phyloP scores from a whole-genome alignment of 129 eudicot species.

The Ambrosia trifida region DNA sequence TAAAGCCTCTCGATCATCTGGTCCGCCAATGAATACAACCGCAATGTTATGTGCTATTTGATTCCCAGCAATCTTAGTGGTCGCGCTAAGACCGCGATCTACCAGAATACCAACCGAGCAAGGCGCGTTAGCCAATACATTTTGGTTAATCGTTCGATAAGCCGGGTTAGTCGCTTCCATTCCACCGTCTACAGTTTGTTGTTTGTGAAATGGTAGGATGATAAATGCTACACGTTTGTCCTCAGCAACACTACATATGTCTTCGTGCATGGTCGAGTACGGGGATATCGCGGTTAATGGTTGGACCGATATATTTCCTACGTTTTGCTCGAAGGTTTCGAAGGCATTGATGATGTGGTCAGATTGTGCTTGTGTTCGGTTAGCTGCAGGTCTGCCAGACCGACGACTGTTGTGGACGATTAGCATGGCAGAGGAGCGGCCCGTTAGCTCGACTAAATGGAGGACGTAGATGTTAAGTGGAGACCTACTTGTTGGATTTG shows the following conservation, averaged over 20 bases:
- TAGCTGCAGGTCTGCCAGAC: slow-evolving; percentile 64
- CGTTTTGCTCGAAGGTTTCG: slow-evolving; percentile 70
- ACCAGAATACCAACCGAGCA: slow-evolving; percentile 87
- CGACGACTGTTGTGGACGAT: slow-evolving; percentile 67
- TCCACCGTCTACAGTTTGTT: slow-evolving; percentile 89
- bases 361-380: slow-evolving; percentile 77
- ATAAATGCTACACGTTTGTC: slow-evolving; percentile 74
- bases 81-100: slow-evolving; percentile 77
- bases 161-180: slow-evolving; percentile 79
- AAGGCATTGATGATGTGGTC: slow-evolving; percentile 84
- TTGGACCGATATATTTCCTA: slow-evolving; percentile 50
- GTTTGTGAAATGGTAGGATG: slow-evolving; percentile 83
- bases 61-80: slow-evolving; percentile 50
- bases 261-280: slow-evolving; percentile 89
- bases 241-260: slow-evolving; percentile 71
- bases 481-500: slow-evolving; percentile 60
- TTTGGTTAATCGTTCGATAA: slow-evolving; percentile 60
- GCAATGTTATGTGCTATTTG: slow-evolving; percentile 60
- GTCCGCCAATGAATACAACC: slow-evolving; percentile 83
- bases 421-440: slow-evolving; percentile 87
- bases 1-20: slow-evolving; percentile 82
- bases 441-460: slow-evolving; percentile 87
- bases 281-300: slow-evolving; percentile 88
- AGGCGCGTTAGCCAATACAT: slow-evolving; percentile 69
- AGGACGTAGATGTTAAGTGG: slow-evolving; percentile 64